These are phyloP conservation scores for Trametes cingulata DNA, from an alignment of 768 basidiomycete genomes.

Conservation along the genomic window DNA sequence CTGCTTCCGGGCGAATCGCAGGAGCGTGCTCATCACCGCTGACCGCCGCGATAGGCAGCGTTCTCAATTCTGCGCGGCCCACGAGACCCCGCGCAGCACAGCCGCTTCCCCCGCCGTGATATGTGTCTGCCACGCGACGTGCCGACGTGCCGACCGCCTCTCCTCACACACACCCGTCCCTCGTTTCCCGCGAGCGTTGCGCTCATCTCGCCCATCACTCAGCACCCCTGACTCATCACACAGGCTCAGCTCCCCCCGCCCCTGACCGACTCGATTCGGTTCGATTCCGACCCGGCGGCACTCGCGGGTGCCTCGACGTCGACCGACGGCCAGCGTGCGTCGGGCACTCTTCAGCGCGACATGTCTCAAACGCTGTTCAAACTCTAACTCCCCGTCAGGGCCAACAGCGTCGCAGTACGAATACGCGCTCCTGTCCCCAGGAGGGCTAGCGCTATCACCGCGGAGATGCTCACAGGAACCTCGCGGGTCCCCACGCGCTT, in stretches of 20 bases:
- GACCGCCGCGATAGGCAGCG: slow-evolving; percentile 18
- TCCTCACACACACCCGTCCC: background rate
- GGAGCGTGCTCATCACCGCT: slow-evolving; percentile 6
- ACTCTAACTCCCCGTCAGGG: too few relatives aligned
- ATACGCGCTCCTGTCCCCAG: too few relatives aligned
- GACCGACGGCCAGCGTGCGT: too few relatives aligned
- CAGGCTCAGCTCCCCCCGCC: too few relatives aligned
- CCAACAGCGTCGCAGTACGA: too few relatives aligned
- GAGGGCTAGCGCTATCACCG: background rate
- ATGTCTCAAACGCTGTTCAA: background rate
- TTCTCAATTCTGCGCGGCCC: background rate
- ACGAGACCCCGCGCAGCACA: slow-evolving; percentile 15
- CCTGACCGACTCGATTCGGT: background rate
- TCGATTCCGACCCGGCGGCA: too few relatives aligned
- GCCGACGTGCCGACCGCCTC: slow-evolving; percentile 7
- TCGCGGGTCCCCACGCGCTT: background rate
- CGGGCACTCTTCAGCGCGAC: background rate
- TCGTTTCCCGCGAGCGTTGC: slow-evolving; percentile 18
- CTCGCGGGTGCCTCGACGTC: too few relatives aligned
- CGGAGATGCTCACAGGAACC: background rate
- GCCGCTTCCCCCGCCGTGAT: slow-evolving; percentile 5
- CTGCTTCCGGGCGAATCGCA: background rate
- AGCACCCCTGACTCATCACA: slow-evolving; percentile 5
- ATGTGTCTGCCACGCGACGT: slow-evolving; percentile 3
- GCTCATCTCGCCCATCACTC: slow-evolving; percentile 5